A percentile compares a stretch with the other conserved stretches of the same genome.
phyloP scores from a whole-genome alignment of 2,329 filamentous ascomycete species.

The Dactylellina cionopaga region DNA sequence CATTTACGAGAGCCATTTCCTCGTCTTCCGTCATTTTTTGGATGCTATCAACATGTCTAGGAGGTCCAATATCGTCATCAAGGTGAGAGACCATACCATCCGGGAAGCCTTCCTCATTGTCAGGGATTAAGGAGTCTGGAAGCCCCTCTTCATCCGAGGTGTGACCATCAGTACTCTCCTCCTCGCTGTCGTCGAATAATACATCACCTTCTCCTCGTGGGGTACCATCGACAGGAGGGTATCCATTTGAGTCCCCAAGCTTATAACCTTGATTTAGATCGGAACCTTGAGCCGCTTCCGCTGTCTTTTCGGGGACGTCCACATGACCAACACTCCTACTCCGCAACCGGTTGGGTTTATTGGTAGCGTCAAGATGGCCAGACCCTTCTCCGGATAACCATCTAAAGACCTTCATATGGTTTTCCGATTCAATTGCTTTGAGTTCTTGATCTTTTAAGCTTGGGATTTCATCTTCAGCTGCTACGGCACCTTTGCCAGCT shows the following conservation, averaged over 20 bases:
- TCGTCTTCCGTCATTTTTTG: conserved; percentile 56
- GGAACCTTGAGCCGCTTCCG: background rate
- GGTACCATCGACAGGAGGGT: conserved; percentile 36
- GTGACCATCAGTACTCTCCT: conserved; percentile 43
- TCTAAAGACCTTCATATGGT: conserved; percentile 46
- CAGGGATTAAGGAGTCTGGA: conserved; percentile 41
- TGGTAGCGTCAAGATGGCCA: conserved; percentile 33
- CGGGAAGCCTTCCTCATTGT: conserved; percentile 33
- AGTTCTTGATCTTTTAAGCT: conserved; percentile 42
- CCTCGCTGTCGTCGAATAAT: conserved; percentile 47
- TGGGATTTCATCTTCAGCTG: conserved; percentile 43
- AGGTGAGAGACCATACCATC: conserved; percentile 41
- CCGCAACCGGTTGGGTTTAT: conserved; percentile 14
- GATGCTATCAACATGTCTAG: conserved; percentile 42
- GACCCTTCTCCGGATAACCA: conserved; percentile 50
- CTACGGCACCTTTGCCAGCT: background rate
- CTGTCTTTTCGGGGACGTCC: background rate
- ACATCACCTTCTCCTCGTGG: conserved; percentile 48
- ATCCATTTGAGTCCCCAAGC: conserved; percentile 20
- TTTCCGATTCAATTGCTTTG: conserved; percentile 46
- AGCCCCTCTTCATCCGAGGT: conserved; percentile 48
- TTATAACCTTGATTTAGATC: conserved; percentile 9
- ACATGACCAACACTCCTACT: conserved; percentile 41
- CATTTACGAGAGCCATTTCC: conserved; percentile 53
- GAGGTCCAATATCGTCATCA: conserved; percentile 38